Conservation (phyloP, 371 early-diverging fungal species). For the Mucor circinelloides region DNA sequence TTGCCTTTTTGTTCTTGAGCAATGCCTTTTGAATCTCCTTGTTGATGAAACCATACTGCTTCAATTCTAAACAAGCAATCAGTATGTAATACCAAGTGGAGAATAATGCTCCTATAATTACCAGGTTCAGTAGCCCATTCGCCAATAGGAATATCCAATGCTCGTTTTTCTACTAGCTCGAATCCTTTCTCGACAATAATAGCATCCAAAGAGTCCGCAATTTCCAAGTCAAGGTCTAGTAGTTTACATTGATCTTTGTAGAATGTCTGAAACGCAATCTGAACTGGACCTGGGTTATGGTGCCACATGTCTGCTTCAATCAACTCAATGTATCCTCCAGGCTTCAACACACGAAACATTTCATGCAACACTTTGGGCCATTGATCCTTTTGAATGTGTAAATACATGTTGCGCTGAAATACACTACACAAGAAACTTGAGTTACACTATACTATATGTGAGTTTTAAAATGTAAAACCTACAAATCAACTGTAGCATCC, state of each 20-base stretch:
- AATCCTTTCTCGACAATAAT: slow-evolving; percentile 31
- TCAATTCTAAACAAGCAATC: slow-evolving; percentile 29
- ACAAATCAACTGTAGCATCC: slow-evolving; percentile 43
- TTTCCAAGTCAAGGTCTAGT: slow-evolving; percentile 24
- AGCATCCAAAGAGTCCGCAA: slow-evolving; percentile 21
- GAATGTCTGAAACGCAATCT: slow-evolving; percentile 47
- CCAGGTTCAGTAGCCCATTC: slow-evolving; percentile 53
- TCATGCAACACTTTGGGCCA: slow-evolving; percentile 38
- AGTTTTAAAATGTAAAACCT: slow-evolving; percentile 8
- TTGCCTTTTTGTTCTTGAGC: slow-evolving; percentile 36
- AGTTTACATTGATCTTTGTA: slow-evolving; percentile 34
- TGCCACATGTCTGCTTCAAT: slow-evolving; percentile 41
- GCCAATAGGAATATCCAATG: slow-evolving; percentile 48
- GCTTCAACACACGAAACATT: slow-evolving; percentile 48
- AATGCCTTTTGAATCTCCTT: slow-evolving; percentile 47
- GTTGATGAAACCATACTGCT: slow-evolving; percentile 54
- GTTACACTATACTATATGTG: neutral
- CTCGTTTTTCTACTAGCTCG: slow-evolving; percentile 21
- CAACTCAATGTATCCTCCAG: slow-evolving; percentile 46
- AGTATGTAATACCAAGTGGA: neutral
- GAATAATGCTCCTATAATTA: neutral
- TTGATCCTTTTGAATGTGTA: slow-evolving; percentile 31
- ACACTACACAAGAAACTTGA: slow-evolving; percentile 23
- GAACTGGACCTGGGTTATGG: slow-evolving; percentile 51
- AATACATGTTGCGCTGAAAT: slow-evolving; percentile 45